Conservation (phyloP, 345 rosid species). For the Pistacia atlantica region DNA sequence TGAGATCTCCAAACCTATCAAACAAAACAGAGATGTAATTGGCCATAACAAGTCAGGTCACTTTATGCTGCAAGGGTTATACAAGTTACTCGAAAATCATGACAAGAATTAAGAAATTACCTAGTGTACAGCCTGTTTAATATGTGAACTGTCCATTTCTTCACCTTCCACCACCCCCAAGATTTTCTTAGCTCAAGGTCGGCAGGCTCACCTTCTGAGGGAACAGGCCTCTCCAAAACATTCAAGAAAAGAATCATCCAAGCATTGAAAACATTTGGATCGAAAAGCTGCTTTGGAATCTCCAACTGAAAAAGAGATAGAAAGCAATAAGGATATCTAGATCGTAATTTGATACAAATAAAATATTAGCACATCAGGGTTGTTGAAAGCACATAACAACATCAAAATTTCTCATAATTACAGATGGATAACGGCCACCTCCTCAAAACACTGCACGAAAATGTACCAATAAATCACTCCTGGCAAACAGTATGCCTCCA, state of each 20-base stretch:
- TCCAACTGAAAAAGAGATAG: conserved; percentile 65
- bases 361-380: background rate
- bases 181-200: conserved; percentile 92
- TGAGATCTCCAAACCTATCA: conserved; percentile 93
- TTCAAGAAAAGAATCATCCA: conserved; percentile 96
- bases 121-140: conserved; percentile 90
- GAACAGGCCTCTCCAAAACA: conserved; percentile 89
- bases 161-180: conserved; percentile 99
- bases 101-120: conserved; percentile 36
- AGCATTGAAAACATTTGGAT: conserved; percentile 76
- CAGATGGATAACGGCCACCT: too few species aligned
- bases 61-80: background rate
- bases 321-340: conserved; percentile 6
- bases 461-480: too few species aligned
- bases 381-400: background rate
- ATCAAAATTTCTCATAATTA: too few species aligned
- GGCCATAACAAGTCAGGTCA: conserved; percentile 1
- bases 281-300: conserved; percentile 85
- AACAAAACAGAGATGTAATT: background rate
- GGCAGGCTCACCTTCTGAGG: conserved; percentile 88
- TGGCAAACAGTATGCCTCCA: background rate
- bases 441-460: too few species aligned
- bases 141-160: conserved; percentile 98
- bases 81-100: background rate
- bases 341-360: background rate